Percentiles rank a stretch among this genome's conserved stretches.
phyloP scores from a whole-genome alignment of 441 rosid genomes.

The Bocquillonia castaneifolia region DNA sequence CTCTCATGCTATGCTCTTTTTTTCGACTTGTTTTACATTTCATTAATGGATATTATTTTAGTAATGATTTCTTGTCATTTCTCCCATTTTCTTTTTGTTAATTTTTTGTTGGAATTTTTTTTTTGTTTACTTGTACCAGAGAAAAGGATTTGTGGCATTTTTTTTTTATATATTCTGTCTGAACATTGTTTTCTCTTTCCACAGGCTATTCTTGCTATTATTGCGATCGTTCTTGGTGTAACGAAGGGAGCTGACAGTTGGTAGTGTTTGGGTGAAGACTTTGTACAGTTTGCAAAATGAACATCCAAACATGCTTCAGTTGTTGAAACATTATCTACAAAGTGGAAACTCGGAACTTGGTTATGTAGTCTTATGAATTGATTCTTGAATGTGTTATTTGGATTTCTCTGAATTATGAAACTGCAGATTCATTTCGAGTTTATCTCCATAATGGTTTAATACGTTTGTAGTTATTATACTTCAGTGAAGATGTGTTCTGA shows the following conservation, averaged over 20 bases:
- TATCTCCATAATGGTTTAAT: neutral
- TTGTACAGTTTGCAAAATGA: neutral
- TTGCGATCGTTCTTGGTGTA: slow-evolving; percentile 63
- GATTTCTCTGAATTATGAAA: neutral
- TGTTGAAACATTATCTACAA: neutral
- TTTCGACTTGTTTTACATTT: no score
- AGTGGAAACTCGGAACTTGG: slow-evolving; percentile 1
- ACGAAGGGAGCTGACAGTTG: slow-evolving; percentile 53
- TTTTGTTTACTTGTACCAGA: neutral
- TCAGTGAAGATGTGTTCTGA: neutral
- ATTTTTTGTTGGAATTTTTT: no score
- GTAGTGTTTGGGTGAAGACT: slow-evolving; percentile 14
- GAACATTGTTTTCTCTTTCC: slow-evolving; percentile 9
- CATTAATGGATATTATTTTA: neutral
- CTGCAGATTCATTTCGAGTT: neutral
- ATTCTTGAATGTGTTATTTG: neutral
- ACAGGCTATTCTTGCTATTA: slow-evolving; percentile 76
- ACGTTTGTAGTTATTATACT: neutral
- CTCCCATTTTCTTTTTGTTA: neutral
- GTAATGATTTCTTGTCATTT: neutral
- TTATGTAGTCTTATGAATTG: slow-evolving; percentile 1
- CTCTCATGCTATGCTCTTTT: neutral
- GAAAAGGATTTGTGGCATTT: neutral
- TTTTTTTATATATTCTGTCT: neutral
- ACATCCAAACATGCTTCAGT: neutral